Base-by-base conservation (phyloP, 1,284 basidiomycete genomes). In the Sporisorium reilianum region DNA sequence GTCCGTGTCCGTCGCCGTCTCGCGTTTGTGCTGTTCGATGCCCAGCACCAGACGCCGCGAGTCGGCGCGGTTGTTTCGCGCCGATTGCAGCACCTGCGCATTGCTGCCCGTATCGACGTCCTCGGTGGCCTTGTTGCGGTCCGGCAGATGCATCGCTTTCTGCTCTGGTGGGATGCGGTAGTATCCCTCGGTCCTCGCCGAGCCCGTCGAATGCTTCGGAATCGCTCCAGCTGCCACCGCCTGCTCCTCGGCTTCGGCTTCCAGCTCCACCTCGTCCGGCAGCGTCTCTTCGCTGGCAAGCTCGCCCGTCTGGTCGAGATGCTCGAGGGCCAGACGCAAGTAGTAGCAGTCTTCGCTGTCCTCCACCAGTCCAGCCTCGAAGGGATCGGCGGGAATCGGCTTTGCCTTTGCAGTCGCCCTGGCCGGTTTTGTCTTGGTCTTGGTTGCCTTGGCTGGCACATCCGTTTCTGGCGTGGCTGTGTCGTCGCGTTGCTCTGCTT, bases 271-370 rank as follows among this genome's bases (percentile, higher is more conserved):
- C 28, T 69, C 61, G 30, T 75, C 64, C 1, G 62, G 67, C 30
- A 69, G 50, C 16, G 51, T 55, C 1, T 60, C 56, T 25, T 66
- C 57, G 6, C 48, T 56, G 23, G 38, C 67, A 52, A 48, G 66
- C 66, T 80, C 55, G 16, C 83, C 85, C 5, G 42, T 53, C 45
- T 58, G 45, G 2, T 66, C 67, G 6, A 85, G 68, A 22, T 86
- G 86, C 57, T 87, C 85, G 11, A 90, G 83, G 0, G 89, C 91
- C 51, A 95, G 88, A 68, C 90, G 90, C 54, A 92, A 88, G 85
- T 91, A 96, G 86, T 92, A 97, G 30, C 93, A 85, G 80, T 99
- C 96, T 84, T 99, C 96, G 75, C 95, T 95, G 84, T 97, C 94
- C 41, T 90, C 89, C 60, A 92, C 92, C 8, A 95, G 79, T 9